Evolutionary conservation across 345 rosid genomes (phyloP), one percentile per base, ranked within the genome.

Genomic region (Syzygium jambos): DNA sequence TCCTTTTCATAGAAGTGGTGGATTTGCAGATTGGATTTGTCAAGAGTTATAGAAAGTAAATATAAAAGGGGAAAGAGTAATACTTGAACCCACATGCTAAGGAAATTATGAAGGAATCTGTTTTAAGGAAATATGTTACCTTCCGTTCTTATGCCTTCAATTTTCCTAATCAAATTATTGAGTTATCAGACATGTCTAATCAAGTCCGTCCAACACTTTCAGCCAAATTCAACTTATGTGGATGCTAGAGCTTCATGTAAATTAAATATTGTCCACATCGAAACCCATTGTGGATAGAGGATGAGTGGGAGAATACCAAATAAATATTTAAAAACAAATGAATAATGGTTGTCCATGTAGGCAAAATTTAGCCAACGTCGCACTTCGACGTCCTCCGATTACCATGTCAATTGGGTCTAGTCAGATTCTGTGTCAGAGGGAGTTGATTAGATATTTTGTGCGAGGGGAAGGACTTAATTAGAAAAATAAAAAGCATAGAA

Each of bases 371-470:
- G 11, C 54, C 16, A 14, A 52, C 19, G 5, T 52, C 16, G 13
- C 54, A 15, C 54, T 0, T 9, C 73, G 16, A 0, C 78, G 0
- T 19, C 78, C 41, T 68, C 7, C 4, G 11, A 68, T 5, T 68
- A 12, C 78, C 12, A 30, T 68, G 43, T 65, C 0, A 9, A 8
- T 6, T 68, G 78, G 23, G 34, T 68, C 8, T 34, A 23, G 78
- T 30, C 1, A 11, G 78, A 65, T 65, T 0, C 21, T 63, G 0
- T 14, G 22, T 2, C 2, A 5, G 34, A 68, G 23, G 6, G 23
- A 30, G 46, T 68, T 68, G 23, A 30, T 68, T 34, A 34, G 0
- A 34, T 34, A 0, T 68, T 65, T 65, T n/a, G 22, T 29, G 78
- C 16, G 30, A 3, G 34, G 15, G 21, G 22, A 65, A 29, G 77